These are phyloP conservation scores for Mucor lusitanicus DNA, from an alignment of 371 early-diverging fungal species.

Conservation along the genomic window DNA sequence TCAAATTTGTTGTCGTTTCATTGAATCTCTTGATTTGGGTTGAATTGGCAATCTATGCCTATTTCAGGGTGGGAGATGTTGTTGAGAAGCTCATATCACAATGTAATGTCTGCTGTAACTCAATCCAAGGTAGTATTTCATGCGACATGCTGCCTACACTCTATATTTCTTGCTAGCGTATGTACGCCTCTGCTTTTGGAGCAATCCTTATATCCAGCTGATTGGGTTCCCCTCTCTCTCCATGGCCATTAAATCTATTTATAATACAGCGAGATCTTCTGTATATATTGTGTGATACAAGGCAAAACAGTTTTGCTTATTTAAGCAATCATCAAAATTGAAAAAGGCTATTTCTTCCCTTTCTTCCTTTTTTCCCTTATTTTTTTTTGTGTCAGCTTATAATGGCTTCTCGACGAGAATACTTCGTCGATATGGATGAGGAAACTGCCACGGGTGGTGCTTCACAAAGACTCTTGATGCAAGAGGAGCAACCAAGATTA, in stretches of 20 bases:
- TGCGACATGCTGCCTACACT: too few relatives aligned
- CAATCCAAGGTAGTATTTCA: too few relatives aligned
- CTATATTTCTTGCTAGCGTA: too few relatives aligned
- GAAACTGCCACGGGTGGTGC: slow-evolving; percentile 6
- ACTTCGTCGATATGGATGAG: slow-evolving; percentile 12
- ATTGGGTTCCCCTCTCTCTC: neutral
- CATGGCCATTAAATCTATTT: neutral
- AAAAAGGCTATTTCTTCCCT: neutral
- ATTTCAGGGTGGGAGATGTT: too few relatives aligned
- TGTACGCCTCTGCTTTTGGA: too few relatives aligned
- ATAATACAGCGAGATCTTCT: neutral
- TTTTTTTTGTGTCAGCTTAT: neutral
- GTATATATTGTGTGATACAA: neutral
- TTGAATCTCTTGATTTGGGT: too few relatives aligned
- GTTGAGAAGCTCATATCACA: too few relatives aligned
- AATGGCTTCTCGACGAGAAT: slow-evolving; percentile 16
- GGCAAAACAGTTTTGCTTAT: neutral
- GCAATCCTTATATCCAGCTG: too few relatives aligned
- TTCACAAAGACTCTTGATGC: neutral
- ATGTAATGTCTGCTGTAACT: too few relatives aligned
- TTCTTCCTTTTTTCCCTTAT: neutral
- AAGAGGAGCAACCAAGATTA: neutral
- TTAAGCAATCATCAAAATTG: neutral
- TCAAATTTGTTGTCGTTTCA: neutral
- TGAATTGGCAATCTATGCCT: too few relatives aligned